Evolutionary conservation across 305 asterid species (phyloP).

Genomic region (Solanum hybrid): DNA sequence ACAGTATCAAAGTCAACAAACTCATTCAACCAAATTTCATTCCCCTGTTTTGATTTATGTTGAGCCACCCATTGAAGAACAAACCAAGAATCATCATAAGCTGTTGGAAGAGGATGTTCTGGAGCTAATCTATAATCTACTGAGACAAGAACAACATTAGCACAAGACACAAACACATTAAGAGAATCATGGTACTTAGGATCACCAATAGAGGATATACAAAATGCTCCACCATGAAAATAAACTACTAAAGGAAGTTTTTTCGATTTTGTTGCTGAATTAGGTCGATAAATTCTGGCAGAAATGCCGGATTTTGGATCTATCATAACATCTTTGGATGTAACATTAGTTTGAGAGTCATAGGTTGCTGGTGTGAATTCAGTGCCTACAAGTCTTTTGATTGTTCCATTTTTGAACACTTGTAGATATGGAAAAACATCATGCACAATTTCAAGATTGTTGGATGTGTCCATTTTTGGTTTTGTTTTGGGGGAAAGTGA

Average conservation of each 20-base stretch:
- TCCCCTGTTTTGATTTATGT: slow-evolving; percentile 11
- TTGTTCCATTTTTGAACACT: slow-evolving; percentile 50
- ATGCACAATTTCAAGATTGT: slow-evolving; percentile 7
- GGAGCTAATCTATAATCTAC: slow-evolving; percentile 58
- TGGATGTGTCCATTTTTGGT: neutral
- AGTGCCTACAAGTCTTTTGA: slow-evolving; percentile 42
- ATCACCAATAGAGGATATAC: slow-evolving; percentile 41
- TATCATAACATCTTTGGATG: slow-evolving; percentile 45
- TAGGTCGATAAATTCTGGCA: slow-evolving; percentile 52
- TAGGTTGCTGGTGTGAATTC: slow-evolving; percentile 31
- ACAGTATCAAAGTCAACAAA: slow-evolving; percentile 33
- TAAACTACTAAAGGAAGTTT: slow-evolving; percentile 56
- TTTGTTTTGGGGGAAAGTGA: neutral
- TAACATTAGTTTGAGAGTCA: slow-evolving; percentile 36
- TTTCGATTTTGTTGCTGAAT: neutral
- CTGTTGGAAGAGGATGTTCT: slow-evolving; percentile 58
- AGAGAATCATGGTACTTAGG: slow-evolving; percentile 49
- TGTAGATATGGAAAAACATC: slow-evolving; percentile 36
- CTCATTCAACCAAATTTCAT: slow-evolving; percentile 36
- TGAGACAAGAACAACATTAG: slow-evolving; percentile 36
- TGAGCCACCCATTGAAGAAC: slow-evolving; percentile 43
- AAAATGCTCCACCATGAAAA: slow-evolving; percentile 82
- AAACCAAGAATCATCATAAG: slow-evolving; percentile 58
- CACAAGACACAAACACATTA: slow-evolving; percentile 32
- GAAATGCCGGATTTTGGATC: slow-evolving; percentile 30